Conservation (phyloP, 306 rosid species). For the Notholithocarpus densiflorus region DNA sequence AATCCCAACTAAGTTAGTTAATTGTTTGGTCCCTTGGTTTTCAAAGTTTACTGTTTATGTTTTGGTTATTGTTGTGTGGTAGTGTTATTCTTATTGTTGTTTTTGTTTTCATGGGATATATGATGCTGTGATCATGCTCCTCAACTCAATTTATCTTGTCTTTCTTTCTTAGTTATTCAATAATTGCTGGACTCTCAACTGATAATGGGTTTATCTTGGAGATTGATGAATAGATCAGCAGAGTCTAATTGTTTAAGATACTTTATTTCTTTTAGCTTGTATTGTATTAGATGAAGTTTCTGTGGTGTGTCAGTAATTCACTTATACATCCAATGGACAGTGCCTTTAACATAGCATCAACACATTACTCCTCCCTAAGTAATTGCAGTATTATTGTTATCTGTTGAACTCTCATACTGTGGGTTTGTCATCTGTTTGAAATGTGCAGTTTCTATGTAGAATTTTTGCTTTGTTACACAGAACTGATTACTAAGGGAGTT, state of each 20-base stretch:
- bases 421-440: neutral
- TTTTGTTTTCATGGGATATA: neutral
- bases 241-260: neutral
- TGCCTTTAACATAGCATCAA: neutral
- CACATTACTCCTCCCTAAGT: neutral
- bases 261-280: neutral
- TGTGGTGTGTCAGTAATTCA: neutral
- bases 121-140: neutral
- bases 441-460: conserved; percentile 12
- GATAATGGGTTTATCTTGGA: neutral
- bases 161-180: neutral
- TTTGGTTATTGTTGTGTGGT: neutral
- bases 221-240: neutral
- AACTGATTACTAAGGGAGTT: conserved; percentile 21
- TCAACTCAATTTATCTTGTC: neutral
- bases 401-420: neutral
- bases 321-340: neutral
- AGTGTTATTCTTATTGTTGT: neutral
- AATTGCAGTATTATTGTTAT: neutral
- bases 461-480: conserved; percentile 8
- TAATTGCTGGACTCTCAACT: neutral
- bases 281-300: neutral
- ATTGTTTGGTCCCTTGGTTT: neutral
- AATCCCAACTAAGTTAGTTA: neutral
- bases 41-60: neutral